Conservation (phyloP, 2,329 filamentous ascomycete genomes). For the Aspergillus thermomutatus region DNA sequence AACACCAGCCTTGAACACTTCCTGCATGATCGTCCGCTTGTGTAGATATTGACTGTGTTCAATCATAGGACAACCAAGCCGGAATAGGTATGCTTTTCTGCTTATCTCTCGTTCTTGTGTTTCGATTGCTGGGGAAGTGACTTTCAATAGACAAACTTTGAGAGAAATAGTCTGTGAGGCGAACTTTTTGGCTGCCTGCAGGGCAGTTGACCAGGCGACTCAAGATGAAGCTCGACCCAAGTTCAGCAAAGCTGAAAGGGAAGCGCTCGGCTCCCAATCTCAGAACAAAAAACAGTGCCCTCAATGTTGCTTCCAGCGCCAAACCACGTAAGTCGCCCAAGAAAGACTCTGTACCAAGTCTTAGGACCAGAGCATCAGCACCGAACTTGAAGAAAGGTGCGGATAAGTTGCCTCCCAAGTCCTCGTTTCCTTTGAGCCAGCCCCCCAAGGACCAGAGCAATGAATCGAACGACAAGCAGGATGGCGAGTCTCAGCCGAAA, state of each 20-base stretch:
- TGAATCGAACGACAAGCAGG: neutral
- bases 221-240: neutral
- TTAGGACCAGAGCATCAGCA: constrained; percentile 1
- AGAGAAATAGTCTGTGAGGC: neutral
- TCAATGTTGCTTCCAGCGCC: neutral
- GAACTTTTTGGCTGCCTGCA: neutral
- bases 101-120: neutral
- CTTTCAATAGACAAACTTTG: neutral
- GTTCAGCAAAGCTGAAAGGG: neutral
- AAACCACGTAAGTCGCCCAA: neutral
- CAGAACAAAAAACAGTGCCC: neutral
- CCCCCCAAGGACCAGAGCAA: neutral
- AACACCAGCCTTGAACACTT: neutral
- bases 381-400: neutral
- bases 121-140: neutral
- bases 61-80: neutral
- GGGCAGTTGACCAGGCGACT: neutral
- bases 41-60: neutral
- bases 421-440: neutral
- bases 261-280: neutral
- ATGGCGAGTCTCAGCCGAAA: neutral
- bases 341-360: neutral
- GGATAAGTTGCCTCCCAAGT: neutral
- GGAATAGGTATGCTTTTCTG: neutral
- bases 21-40: neutral